A percentile compares a stretch with the other conserved stretches of the same genome.
Conservation (phyloP, 2,329 filamentous ascomycete species). For the Neopestalotiopsis sp. region DNA sequence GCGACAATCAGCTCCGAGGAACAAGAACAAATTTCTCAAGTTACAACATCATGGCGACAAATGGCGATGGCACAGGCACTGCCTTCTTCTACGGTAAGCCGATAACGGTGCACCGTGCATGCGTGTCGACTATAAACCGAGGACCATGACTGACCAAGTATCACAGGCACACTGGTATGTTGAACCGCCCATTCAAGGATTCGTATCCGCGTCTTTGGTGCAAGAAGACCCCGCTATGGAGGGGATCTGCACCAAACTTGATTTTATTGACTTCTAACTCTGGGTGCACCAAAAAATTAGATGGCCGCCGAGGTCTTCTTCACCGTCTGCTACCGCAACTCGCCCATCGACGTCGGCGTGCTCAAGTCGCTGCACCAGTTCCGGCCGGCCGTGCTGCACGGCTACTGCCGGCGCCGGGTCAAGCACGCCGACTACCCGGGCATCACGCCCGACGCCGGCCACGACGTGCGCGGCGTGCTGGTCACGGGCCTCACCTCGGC, state of each 20-base stretch:
- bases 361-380: slow-evolving; percentile 63
- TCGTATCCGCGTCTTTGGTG: background rate
- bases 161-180: slow-evolving; percentile 45
- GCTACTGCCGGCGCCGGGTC: slow-evolving; percentile 75
- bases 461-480: slow-evolving; percentile 74
- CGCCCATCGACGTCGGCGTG: slow-evolving; percentile 50
- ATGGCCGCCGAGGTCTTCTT: slow-evolving; percentile 91
- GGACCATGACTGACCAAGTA: slow-evolving; percentile 28
- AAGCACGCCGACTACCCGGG: slow-evolving; percentile 78
- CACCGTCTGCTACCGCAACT: slow-evolving; percentile 76
- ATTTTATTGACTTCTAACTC: too few relatives aligned
- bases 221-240: too few relatives aligned
- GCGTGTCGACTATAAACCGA: background rate
- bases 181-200: background rate
- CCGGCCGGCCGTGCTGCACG: slow-evolving; percentile 76
- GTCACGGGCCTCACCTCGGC: slow-evolving; percentile 79
- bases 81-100: slow-evolving; percentile 64
- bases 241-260: too few relatives aligned
- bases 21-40: background rate
- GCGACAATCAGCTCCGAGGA: background rate
- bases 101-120: background rate
- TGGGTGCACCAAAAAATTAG: slow-evolving; percentile 28
- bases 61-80: slow-evolving; percentile 35
- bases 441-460: slow-evolving; percentile 62
- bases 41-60: slow-evolving; percentile 21